A percentile compares a stretch with the other conserved stretches of the same genome.
phyloP scores from a whole-genome alignment of 2,329 filamentous ascomycete species.

The Annulohypoxylon truncatum region DNA sequence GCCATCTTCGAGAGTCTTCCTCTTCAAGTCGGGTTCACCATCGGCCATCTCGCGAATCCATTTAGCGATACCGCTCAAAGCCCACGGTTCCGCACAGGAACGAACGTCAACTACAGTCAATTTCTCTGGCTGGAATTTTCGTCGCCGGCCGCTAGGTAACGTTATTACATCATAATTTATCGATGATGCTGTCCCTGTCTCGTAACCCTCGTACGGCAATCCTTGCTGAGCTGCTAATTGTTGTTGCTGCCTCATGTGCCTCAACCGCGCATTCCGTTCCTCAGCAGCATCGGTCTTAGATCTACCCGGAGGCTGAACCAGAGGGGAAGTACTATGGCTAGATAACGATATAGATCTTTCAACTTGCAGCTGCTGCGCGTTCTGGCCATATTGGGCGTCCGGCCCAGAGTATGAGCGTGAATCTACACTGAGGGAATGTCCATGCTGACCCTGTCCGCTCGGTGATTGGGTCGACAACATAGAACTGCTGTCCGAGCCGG shows the following conservation, averaged over 20 bases:
- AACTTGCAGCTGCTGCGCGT: conserved; percentile 60
- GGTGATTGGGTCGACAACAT: conserved; percentile 61
- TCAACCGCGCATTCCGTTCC: conserved; percentile 63
- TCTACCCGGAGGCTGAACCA: conserved; percentile 82
- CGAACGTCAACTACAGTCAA: conserved; percentile 83
- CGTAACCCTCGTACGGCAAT: conserved; percentile 67
- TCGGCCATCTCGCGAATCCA: conserved; percentile 94
- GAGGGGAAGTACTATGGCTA: conserved; percentile 82
- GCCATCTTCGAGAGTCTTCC: conserved; percentile 86
- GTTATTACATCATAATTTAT: conserved; percentile 85
- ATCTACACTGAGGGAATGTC: conserved; percentile 62
- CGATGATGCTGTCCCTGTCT: conserved; percentile 63
- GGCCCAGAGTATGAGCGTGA: conserved; percentile 58
- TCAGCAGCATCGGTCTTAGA: conserved; percentile 95
- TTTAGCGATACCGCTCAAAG: conserved; percentile 83
- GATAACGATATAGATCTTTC: conserved; percentile 85
- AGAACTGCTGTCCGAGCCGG: conserved; percentile 70
- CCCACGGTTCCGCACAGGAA: conserved; percentile 91
- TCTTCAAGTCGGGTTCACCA: conserved; percentile 87
- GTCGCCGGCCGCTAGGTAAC: conserved; percentile 80
- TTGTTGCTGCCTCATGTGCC: conserved; percentile 65
- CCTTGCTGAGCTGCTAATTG: conserved; percentile 64
- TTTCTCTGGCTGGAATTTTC: conserved; percentile 87
- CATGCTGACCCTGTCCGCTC: conserved; percentile 61
- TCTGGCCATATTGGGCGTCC: conserved; percentile 62